phyloP scores from a whole-genome alignment of 83 land plant species.

The Picea abies region DNA sequence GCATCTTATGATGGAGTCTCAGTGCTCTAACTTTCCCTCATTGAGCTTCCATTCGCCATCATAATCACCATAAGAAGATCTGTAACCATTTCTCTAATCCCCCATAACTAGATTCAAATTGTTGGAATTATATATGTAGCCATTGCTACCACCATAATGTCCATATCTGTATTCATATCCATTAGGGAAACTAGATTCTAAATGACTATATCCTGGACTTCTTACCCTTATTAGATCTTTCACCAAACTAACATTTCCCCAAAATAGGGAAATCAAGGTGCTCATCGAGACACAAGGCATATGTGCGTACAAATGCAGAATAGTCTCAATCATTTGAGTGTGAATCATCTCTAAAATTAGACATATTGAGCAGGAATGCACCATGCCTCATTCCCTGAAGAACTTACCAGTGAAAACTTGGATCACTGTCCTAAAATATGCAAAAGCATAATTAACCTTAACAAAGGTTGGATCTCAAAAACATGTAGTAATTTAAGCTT shows the following conservation, averaged over 20 bases:
- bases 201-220: constrained; percentile 4
- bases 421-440: constrained; percentile 71
- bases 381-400: constrained; percentile 63
- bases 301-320: constrained; percentile 83
- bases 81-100: constrained; percentile 1
- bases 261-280: constrained; percentile 63
- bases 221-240: constrained; percentile 11
- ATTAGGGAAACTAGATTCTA: neutral
- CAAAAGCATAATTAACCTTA: too few relatives aligned
- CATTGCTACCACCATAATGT: constrained; percentile 19
- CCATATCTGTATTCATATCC: constrained; percentile 20
- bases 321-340: constrained; percentile 88
- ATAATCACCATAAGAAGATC: constrained; percentile 16
- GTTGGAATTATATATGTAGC: constrained; percentile 10
- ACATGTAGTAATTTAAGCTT: too few relatives aligned
- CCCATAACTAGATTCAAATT: constrained; percentile 24
- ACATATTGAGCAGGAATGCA: constrained; percentile 60
- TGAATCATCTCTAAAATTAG: constrained; percentile 82
- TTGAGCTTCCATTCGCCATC: constrained; percentile 17
- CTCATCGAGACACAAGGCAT: constrained; percentile 80
- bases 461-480: too few relatives aligned
- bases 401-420: constrained; percentile 74
- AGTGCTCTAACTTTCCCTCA: neutral
- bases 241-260: constrained; percentile 38
- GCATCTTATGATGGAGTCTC: too few relatives aligned